A percentile compares a stretch with the other conserved stretches of the same genome.
Conservation (phyloP, 257 asterid genomes). For the Mentha longifolia region DNA sequence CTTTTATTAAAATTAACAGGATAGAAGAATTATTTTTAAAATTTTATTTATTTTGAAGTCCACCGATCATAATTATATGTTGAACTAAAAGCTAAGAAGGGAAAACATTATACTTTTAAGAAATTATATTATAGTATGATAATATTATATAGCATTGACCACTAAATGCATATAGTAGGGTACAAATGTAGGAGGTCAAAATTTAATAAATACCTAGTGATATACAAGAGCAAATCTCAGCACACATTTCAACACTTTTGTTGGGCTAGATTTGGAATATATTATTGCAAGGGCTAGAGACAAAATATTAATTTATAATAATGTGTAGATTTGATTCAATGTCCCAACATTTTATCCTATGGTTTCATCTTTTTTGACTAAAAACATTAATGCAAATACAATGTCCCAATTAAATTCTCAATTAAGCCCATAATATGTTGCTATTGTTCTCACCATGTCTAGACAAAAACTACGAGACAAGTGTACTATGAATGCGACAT, state of each 20-base stretch:
- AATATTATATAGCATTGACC: too few relatives aligned
- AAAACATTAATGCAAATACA: conserved; percentile 11
- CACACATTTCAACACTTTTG: conserved; percentile 39
- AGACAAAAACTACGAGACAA: not conserved
- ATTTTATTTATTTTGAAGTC: too few relatives aligned
- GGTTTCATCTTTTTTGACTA: conserved; percentile 1
- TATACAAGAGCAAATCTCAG: conserved; percentile 11
- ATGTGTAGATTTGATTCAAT: not conserved
- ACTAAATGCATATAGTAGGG: not conserved
- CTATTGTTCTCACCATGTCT: not conserved
- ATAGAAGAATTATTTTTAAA: too few relatives aligned
- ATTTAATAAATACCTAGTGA: conserved; percentile 14
- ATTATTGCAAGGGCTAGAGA: not conserved
- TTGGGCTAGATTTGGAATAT: conserved; percentile 25
- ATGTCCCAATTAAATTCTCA: conserved; percentile 18
- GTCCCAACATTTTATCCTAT: conserved; percentile 8
- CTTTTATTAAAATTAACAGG: too few relatives aligned
- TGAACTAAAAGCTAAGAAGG: too few relatives aligned
- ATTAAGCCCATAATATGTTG: not conserved
- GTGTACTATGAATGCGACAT: not conserved
- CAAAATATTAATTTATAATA: conserved; percentile 6
- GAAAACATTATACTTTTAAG: too few relatives aligned
- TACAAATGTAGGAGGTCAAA: not conserved
- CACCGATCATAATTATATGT: too few relatives aligned
- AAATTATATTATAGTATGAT: not conserved